Percentiles rank a stretch among this genome's conserved stretches.
These are phyloP conservation scores for Fraxinus excelsior DNA, from an alignment of 257 asterid genomes.

Conservation along the genomic window DNA sequence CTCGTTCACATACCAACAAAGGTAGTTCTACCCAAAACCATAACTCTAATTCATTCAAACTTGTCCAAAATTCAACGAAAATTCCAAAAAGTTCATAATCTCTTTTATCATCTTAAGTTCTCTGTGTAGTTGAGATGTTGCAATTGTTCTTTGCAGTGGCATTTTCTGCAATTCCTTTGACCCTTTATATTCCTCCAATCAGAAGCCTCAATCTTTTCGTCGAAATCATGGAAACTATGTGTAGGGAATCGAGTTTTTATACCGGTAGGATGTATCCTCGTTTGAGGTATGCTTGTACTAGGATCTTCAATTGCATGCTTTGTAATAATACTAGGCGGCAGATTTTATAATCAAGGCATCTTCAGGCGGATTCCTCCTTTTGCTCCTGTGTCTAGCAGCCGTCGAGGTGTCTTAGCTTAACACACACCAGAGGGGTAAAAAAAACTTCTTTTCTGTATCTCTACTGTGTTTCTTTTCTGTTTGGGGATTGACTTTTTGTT, in stretches of 20 bases:
- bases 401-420: background rate
- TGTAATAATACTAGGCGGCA: constrained; percentile 29
- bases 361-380: too few species aligned
- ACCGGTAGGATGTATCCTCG: constrained; percentile 41
- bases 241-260: constrained; percentile 39
- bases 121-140: constrained; percentile 26
- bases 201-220: constrained; percentile 43
- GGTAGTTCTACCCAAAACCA: background rate
- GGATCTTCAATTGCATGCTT: constrained; percentile 44
- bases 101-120: too few species aligned
- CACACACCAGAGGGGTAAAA: background rate
- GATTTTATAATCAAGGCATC: background rate
- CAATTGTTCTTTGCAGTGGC: constrained; percentile 47
- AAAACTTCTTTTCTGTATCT: background rate
- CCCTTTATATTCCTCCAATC: constrained; percentile 43
- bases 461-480: background rate
- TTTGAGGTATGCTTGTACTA: constrained; percentile 38
- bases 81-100: background rate
- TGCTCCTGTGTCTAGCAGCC: background rate
- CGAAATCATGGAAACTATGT: constrained; percentile 41
- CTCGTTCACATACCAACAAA: background rate
- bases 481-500: background rate
- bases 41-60: background rate
- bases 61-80: background rate
- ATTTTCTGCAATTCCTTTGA: constrained; percentile 51